phyloP scores from a whole-genome alignment of 2,329 filamentous ascomycete genomes.

The Nakataea oryzae region DNA sequence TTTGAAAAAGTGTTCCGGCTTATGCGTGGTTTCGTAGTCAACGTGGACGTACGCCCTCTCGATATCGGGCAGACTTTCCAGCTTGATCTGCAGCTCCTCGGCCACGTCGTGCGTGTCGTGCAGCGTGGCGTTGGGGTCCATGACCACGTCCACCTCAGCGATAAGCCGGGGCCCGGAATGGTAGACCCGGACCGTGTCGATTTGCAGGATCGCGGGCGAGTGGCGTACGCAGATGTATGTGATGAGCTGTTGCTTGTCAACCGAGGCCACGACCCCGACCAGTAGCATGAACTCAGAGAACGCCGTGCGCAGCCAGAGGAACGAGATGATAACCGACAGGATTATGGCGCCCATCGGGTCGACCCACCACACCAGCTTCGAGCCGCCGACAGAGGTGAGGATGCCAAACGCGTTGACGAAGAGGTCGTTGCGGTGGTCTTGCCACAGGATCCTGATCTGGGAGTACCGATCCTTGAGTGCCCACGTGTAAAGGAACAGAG shows the following conservation, averaged over 20 bases:
- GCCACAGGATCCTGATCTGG: constrained; percentile 87
- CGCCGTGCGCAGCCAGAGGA: constrained; percentile 75
- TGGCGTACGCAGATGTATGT: constrained; percentile 96
- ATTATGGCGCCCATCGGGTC: constrained; percentile 87
- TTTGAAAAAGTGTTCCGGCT: constrained; percentile 67
- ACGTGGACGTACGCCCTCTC: constrained; percentile 95
- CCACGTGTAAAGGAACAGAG: constrained; percentile 86
- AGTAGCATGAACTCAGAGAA: constrained; percentile 84
- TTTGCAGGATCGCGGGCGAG: constrained; percentile 67
- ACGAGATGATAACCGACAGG: constrained; percentile 66
- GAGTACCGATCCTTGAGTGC: constrained; percentile 82
- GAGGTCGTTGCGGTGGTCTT: constrained; percentile 96
- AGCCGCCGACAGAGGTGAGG: constrained; percentile 80
- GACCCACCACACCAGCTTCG: constrained; percentile 87
- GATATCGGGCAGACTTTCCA: constrained; percentile 84
- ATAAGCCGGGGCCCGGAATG: constrained; percentile 82
- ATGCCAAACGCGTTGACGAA: constrained; percentile 92
- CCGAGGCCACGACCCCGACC: constrained; percentile 79
- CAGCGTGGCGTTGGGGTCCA: constrained; percentile 66
- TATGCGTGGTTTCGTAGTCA: constrained; percentile 93
- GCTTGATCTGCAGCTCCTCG: constrained; percentile 86
- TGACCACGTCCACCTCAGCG: constrained; percentile 93
- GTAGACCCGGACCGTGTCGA: constrained; percentile 93
- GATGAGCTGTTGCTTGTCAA: constrained; percentile 82
- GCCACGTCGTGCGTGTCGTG: constrained; percentile 83